Evolutionary conservation across 2,329 filamentous ascomycete genomes (phyloP).

Genomic region (Tolypocladium nubicola): DNA sequence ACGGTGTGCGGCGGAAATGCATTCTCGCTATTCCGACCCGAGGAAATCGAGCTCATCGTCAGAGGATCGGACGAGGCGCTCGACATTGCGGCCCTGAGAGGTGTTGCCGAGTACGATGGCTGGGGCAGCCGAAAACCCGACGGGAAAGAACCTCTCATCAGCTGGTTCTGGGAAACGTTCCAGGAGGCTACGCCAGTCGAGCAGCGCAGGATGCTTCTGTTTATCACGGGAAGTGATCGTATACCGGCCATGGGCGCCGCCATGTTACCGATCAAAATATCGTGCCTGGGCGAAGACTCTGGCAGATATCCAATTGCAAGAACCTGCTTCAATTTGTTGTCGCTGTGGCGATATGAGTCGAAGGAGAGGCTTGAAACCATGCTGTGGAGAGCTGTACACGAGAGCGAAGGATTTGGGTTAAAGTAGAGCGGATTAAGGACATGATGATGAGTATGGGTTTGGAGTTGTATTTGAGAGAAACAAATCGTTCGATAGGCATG

Average conservation of each 20-base stretch:
- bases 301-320: slow-evolving; percentile 72
- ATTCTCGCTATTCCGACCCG: slow-evolving; percentile 73
- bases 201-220: slow-evolving; percentile 71
- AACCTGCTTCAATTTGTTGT: slow-evolving; percentile 84
- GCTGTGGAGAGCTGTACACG: slow-evolving; percentile 78
- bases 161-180: slow-evolving; percentile 87
- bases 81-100: slow-evolving; percentile 64
- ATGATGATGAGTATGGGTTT: slow-evolving; percentile 5
- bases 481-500: neutral
- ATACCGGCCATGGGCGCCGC: slow-evolving; percentile 82
- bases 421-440: slow-evolving; percentile 40
- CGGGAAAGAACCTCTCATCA: slow-evolving; percentile 54
- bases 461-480: neutral
- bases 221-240: slow-evolving; percentile 83
- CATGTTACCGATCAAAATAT: slow-evolving; percentile 65
- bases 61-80: slow-evolving; percentile 76
- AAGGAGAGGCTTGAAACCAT: slow-evolving; percentile 57
- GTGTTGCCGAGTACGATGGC: slow-evolving; percentile 72
- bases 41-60: slow-evolving; percentile 84
- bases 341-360: slow-evolving; percentile 61
- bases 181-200: slow-evolving; percentile 50
- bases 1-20: slow-evolving; percentile 86
- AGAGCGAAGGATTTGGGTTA: slow-evolving; percentile 86
- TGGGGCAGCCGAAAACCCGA: slow-evolving; percentile 53
- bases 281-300: slow-evolving; percentile 64